Base-by-base conservation (phyloP, 2,329 filamentous ascomycete species). In the Colletotrichum agaves region DNA sequence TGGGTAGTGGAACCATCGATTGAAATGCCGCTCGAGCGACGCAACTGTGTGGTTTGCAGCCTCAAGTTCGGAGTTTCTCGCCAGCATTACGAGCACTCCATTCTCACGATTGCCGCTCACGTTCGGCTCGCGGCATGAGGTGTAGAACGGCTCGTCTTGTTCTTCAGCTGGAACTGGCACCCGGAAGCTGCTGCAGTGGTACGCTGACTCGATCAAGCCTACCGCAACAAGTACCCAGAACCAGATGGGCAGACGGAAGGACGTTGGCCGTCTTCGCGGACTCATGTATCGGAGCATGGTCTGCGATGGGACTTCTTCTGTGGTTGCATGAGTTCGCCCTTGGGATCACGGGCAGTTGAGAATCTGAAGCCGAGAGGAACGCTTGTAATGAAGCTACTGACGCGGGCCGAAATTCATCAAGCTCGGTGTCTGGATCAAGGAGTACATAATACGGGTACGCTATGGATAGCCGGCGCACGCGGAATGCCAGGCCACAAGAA, bases 1-100 rank as follows among this genome's bases (percentile, higher is more conserved):
- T 4, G 82, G 82, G 70, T 84, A 84, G 64, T 81, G 76, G 73
- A 80, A 84, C 78, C 80, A 82, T 61, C 76, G 75, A 75, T 84
- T 84, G 74, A 83, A 84, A 63, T 81, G 79, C 21, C 72, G 71
- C 72, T 84, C 81, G 55, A 84, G 76, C 33, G 76, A 80, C 15
- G 72, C 69, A n/a, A 84, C 73, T 3, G 80, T 80, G 59, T 75
- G 75, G 60, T 78, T 77, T 1, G 80, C 81, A 67, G 76, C 75
- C 27, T 76, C 71, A 10, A 81, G 77, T 71, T 84, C 82, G 21
- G 73, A 72, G 71, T 84, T 84, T 41, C 81, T 81, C 58, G 80
- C 81, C 62, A 84, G 74, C 81, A 84, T 83, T 46, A 84, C 79
- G 33, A 84, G 70, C 39, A 78, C 78, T 58, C 81, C 82, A 65